These are phyloP conservation scores for Clitopilus passeckerianus DNA, from an alignment of 768 basidiomycete species.

Conservation along the genomic window DNA sequence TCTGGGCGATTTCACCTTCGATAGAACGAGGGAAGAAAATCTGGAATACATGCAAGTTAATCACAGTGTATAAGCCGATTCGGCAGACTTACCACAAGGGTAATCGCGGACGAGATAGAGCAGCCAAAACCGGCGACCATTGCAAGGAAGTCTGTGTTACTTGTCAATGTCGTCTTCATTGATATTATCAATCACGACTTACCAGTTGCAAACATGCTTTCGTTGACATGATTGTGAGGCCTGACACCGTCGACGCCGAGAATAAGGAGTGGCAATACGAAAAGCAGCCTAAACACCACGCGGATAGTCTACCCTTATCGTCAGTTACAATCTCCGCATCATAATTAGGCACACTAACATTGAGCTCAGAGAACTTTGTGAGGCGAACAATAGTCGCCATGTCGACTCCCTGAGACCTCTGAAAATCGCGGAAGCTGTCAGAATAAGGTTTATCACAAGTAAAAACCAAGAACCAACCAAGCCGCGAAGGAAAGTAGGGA, in stretches of 20 bases:
- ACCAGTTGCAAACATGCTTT: constrained; percentile 52
- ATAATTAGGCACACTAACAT: constrained; percentile 41
- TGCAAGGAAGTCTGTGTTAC: constrained; percentile 47
- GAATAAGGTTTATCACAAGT: not conserved
- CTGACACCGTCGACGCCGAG: constrained; percentile 67
- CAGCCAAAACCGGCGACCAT: constrained; percentile 57
- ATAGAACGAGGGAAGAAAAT: constrained; percentile 84
- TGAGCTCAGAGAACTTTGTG: constrained; percentile 78
- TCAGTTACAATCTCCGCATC: not conserved
- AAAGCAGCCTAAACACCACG: constrained; percentile 68
- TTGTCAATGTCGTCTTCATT: not conserved
- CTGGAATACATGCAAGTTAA: constrained; percentile 26
- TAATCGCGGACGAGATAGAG: constrained; percentile 66
- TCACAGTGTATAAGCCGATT: not conserved
- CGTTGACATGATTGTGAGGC: constrained; percentile 60
- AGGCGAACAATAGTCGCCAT: constrained; percentile 61
- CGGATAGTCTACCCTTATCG: constrained; percentile 51
- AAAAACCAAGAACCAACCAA: constrained; percentile 37
- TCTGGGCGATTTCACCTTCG: constrained; percentile 54
- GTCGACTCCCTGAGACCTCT: constrained; percentile 65
- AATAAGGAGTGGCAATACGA: constrained; percentile 58
- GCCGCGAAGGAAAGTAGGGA: constrained; percentile 58
- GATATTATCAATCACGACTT: constrained; percentile 4
- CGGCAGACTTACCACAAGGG: constrained; percentile 53
- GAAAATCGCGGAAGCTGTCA: not conserved